Conservation (phyloP, 495 filamentous ascomycete species). For the Parmelia sp. region DNA sequence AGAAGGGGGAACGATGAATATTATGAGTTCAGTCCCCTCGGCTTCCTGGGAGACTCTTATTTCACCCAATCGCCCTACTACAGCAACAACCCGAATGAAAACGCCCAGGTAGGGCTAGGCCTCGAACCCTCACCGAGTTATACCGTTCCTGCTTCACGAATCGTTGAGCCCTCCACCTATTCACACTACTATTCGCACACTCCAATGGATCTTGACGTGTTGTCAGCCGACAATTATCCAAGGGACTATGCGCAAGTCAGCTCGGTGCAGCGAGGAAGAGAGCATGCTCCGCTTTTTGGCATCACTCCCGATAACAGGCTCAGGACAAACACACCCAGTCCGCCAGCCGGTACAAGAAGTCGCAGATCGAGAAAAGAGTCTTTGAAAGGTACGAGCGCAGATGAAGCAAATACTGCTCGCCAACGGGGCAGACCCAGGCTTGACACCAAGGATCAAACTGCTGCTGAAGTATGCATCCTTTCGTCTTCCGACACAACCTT, state of each 20-base stretch:
- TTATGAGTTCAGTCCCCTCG: conserved; percentile 13
- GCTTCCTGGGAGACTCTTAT: conserved; percentile 14
- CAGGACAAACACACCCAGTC: neutral
- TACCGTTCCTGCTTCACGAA: neutral
- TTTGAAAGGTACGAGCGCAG: conserved; percentile 6
- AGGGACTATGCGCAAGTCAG: conserved; percentile 7
- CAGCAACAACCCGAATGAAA: conserved; percentile 4
- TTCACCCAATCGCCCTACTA: conserved; percentile 12
- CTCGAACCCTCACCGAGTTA: neutral
- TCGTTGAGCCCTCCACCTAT: neutral
- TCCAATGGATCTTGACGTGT: conserved; percentile 16
- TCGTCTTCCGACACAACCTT: neutral
- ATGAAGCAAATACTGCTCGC: conserved; percentile 14
- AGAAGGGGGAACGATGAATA: conserved; percentile 8
- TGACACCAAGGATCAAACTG: conserved; percentile 60
- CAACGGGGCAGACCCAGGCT: conserved; percentile 60
- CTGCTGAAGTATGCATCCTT: conserved; percentile 31
- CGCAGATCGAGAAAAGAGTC: conserved; percentile 13
- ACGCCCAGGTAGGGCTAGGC: conserved; percentile 5
- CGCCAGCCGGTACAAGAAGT: neutral
- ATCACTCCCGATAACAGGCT: neutral
- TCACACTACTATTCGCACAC: conserved; percentile 4
- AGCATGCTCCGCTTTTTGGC: conserved; percentile 1
- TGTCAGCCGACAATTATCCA: conserved; percentile 18
- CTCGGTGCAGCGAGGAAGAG: conserved; percentile 2